These are phyloP conservation scores for Scheffersomyces cryptocercus DNA, from an alignment of 1,139 yeast genomes.

Conservation along the genomic window DNA sequence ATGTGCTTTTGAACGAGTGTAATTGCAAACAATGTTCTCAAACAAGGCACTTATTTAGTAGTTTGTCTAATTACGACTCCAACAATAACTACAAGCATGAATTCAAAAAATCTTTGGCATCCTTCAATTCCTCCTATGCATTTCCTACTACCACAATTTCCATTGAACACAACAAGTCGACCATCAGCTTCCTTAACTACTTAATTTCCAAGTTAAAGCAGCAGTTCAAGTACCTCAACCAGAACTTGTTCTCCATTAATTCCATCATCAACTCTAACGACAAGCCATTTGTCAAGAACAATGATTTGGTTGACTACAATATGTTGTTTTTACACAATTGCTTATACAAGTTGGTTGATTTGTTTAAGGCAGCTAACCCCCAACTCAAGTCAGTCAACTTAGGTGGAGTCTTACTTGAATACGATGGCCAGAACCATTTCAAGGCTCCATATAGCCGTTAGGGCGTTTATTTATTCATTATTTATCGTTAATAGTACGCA, in stretches of 20 bases:
- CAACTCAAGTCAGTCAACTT: constrained; percentile 3
- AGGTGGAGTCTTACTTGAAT: constrained; percentile 6
- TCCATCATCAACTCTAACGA: constrained; percentile 21
- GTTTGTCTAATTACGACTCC: constrained; percentile 18
- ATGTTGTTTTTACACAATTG: constrained; percentile 5
- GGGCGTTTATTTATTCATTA: no score
- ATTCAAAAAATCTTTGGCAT: constrained; percentile 10
- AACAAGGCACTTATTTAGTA: constrained; percentile 16
- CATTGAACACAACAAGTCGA: constrained; percentile 12
- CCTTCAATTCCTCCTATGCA: constrained; percentile 1
- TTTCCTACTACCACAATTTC: constrained; percentile 4
- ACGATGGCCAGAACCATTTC: neutral
- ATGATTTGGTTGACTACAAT: constrained; percentile 2
- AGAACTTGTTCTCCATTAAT: constrained; percentile 22
- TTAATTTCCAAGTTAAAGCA: constrained; percentile 20
- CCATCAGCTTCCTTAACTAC: constrained; percentile 20
- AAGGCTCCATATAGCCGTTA: neutral
- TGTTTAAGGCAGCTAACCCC: neutral
- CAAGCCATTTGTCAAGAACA: constrained; percentile 14
- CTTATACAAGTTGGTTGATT: constrained; percentile 1
- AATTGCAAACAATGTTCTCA: constrained; percentile 17
- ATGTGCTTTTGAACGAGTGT: constrained; percentile 20
- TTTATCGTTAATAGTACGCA: no score
- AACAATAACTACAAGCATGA: constrained; percentile 19
- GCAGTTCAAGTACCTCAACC: constrained; percentile 18